Percentiles rank a stretch among this genome's conserved stretches.
Conservation (phyloP, 140 eudicot species). For the Senecio squalidus region DNA sequence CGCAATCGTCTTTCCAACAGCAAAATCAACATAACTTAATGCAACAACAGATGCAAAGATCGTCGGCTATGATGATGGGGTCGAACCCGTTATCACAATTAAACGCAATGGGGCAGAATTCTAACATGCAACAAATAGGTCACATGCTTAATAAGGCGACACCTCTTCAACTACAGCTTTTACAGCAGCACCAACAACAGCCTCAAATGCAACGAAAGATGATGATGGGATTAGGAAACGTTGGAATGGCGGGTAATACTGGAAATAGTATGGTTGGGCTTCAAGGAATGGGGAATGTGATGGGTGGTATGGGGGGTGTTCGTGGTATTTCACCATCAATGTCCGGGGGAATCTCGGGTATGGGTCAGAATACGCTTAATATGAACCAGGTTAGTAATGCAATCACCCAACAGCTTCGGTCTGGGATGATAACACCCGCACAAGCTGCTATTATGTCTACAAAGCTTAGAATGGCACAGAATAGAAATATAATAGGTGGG, state of each 20-base stretch:
- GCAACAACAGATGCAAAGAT: constrained; percentile 73
- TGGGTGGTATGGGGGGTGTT: constrained; percentile 70
- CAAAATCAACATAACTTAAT: constrained; percentile 48
- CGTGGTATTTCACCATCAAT: constrained; percentile 72
- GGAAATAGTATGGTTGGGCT: constrained; percentile 73
- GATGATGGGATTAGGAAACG: constrained; percentile 78
- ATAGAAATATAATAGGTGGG: constrained; percentile 40
- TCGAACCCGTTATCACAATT: constrained; percentile 53
- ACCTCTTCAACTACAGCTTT: constrained; percentile 42
- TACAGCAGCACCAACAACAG: constrained; percentile 41
- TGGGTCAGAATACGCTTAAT: constrained; percentile 52
- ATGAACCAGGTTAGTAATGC: constrained; percentile 63
- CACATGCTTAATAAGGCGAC: constrained; percentile 65
- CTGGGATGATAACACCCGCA: constrained; percentile 39
- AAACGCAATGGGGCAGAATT: constrained; percentile 55
- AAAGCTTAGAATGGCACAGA: constrained; percentile 53
- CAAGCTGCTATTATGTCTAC: constrained; percentile 49
- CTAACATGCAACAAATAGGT: constrained; percentile 75
- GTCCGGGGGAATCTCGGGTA: constrained; percentile 57
- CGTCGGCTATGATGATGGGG: constrained; percentile 51
- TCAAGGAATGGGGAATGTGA: constrained; percentile 67
- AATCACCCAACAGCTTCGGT: constrained; percentile 54
- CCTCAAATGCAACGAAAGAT: constrained; percentile 62
- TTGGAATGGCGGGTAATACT: constrained; percentile 57
- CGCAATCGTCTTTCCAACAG: constrained; percentile 44